Percentiles rank a stretch among this genome's conserved stretches.
These are phyloP conservation scores for Solanum appendiculatum DNA, from an alignment of 257 asterid species.

Conservation along the genomic window DNA sequence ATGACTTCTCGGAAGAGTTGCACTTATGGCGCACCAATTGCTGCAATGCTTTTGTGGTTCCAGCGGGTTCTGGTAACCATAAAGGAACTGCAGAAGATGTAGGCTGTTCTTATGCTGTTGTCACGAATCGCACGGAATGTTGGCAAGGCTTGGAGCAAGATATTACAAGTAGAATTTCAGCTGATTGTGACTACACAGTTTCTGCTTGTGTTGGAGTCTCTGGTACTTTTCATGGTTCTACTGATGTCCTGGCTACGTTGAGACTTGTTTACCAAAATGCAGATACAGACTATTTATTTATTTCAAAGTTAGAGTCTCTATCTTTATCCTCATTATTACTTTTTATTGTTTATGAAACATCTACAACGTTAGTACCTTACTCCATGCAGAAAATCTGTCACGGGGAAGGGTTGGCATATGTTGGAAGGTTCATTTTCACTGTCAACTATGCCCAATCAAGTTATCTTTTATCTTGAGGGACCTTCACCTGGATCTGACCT, in stretches of 20 bases:
- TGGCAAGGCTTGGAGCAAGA: constrained; percentile 98
- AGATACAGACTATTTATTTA: constrained; percentile 44
- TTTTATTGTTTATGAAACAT: not conserved
- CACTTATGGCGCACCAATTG: constrained; percentile 66
- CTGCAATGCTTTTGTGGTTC: constrained; percentile 53
- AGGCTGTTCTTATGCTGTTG: constrained; percentile 36
- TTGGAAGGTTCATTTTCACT: constrained; percentile 69
- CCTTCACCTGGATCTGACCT: constrained; percentile 80
- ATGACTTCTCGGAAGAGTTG: constrained; percentile 69
- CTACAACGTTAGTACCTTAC: constrained; percentile 3
- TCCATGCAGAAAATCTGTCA: constrained; percentile 44
- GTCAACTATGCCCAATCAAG: constrained; percentile 46
- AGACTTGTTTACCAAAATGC: constrained; percentile 50
- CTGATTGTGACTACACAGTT: constrained; percentile 41
- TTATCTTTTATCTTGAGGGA: constrained; percentile 74
- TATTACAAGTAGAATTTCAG: constrained; percentile 45
- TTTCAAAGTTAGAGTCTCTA: constrained; percentile 45
- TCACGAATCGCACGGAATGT: constrained; percentile 50
- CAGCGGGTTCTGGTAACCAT: constrained; percentile 28
- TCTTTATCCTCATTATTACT: not conserved
- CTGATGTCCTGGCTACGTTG: constrained; percentile 63
- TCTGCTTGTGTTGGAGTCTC: constrained; percentile 63
- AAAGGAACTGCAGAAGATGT: constrained; percentile 19
- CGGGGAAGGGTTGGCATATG: constrained; percentile 50
- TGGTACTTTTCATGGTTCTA: constrained; percentile 29